Evolutionary conservation across 2,329 filamentous ascomycete genomes (phyloP).

Genomic region (Onygenales sp.): DNA sequence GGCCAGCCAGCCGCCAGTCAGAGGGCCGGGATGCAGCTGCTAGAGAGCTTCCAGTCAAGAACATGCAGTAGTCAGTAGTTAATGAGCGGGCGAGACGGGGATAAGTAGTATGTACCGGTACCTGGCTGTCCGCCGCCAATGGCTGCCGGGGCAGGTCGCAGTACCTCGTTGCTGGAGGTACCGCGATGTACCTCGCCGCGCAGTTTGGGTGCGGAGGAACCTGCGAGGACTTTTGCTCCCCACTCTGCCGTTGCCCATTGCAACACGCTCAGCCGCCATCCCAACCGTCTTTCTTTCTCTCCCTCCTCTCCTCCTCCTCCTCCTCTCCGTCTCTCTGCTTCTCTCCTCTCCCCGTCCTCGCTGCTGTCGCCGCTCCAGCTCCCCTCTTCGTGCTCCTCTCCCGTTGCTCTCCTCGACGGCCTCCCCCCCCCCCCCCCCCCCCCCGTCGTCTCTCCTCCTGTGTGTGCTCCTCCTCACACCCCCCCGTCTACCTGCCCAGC

Average conservation of each 20-base stretch:
- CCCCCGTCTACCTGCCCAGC: not conserved
- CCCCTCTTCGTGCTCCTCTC: slow-evolving; percentile 9
- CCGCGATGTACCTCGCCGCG: not conserved
- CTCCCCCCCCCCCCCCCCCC: slow-evolving; percentile 15
- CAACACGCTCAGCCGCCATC: slow-evolving; percentile 9
- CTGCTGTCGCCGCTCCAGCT: slow-evolving; percentile 15
- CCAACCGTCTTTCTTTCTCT: slow-evolving; percentile 5
- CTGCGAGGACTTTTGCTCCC: slow-evolving; percentile 2
- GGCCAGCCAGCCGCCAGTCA: not conserved
- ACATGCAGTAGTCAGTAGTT: not conserved
- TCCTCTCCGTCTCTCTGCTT: slow-evolving; percentile 6
- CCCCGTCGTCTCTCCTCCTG: slow-evolving; percentile 10
- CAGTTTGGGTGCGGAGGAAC: not conserved
- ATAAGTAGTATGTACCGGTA: not conserved
- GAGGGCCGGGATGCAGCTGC: not conserved
- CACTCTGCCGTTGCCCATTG: slow-evolving; percentile 14
- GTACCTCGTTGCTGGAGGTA: not conserved
- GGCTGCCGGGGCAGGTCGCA: not conserved
- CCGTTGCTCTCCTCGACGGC: slow-evolving; percentile 13
- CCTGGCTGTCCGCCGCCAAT: not conserved
- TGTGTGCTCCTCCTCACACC: not conserved
- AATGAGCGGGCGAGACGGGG: not conserved
- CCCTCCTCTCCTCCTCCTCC: slow-evolving; percentile 1
- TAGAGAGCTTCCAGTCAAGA: not conserved
- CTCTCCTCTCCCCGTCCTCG: slow-evolving; percentile 14